Conservation (phyloP, 2,329 filamentous ascomycete genomes). For the Talaromyces verruculosus region DNA sequence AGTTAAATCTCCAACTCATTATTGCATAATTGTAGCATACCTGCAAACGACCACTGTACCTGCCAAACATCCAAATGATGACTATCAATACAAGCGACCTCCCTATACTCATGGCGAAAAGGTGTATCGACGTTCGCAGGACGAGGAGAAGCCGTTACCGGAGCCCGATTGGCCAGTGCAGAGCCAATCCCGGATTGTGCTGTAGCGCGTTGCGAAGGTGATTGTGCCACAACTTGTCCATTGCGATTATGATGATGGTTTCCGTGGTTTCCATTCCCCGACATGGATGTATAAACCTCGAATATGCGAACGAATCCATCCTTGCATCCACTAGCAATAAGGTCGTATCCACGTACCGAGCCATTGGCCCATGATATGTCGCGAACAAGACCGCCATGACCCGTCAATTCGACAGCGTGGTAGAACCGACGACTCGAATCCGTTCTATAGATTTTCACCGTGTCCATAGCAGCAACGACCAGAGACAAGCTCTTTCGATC, state of each 20-base stretch:
- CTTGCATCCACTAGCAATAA: slow-evolving; percentile 87
- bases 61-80: slow-evolving; percentile 49
- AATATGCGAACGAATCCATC: slow-evolving; percentile 91
- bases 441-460: slow-evolving; percentile 80
- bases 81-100: slow-evolving; percentile 46
- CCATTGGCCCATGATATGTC: slow-evolving; percentile 92
- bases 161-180: slow-evolving; percentile 40
- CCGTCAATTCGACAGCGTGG: slow-evolving; percentile 71
- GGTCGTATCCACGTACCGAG: slow-evolving; percentile 84
- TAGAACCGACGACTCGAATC: slow-evolving; percentile 76
- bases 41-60: slow-evolving; percentile 46
- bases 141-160: slow-evolving; percentile 34
- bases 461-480: slow-evolving; percentile 81
- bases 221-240: slow-evolving; percentile 29
- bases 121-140: slow-evolving; percentile 37
- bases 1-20: too few relatives aligned
- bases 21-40: slow-evolving; percentile 27
- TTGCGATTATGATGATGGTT: slow-evolving; percentile 27
- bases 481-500: slow-evolving; percentile 75
- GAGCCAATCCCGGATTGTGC: slow-evolving; percentile 45
- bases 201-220: slow-evolving; percentile 34
- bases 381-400: slow-evolving; percentile 74
- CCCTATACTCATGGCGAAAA: slow-evolving; percentile 44
- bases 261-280: slow-evolving; percentile 31
- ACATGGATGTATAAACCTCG: slow-evolving; percentile 52